Evolutionary conservation across 192 early-diverging fungal genomes (phyloP), one percentile per base, ranked within the genome.

Genomic region (Polychytrium aggregatum): DNA sequence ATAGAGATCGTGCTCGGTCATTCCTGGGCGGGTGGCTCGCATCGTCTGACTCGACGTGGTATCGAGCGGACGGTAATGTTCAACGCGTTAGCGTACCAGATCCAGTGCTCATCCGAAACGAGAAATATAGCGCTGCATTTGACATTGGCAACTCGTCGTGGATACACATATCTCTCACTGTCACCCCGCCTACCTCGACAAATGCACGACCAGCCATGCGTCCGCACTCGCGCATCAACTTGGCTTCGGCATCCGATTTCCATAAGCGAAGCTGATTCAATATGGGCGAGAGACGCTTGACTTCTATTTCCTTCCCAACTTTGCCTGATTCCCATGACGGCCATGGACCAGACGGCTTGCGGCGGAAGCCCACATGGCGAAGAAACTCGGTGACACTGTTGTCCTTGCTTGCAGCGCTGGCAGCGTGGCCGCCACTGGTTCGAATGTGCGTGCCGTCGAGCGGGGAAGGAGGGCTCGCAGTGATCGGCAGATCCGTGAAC

Each of bases 161-260:
- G 25, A 2, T 27, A 0, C 35, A 40, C 31, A 41, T 21, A 21
- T 25, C 21, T 10, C 20, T 33, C 14, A 46, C 13, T 10, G 18
- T 21, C 5, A 13, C n/a, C 7, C 11, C 36, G 11, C 29, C 30
- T 26, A 76, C 78, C 54, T 83, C 70, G 6, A 71, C 74, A 67
- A 94, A 91, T 0, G 85, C 86, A 39, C 79, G 77, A 11, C 79
- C 79, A n/a, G 84, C 82, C 11, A 90, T 82, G 18, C 76, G 59
- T 5, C 87, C 83, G 0, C 83, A 76, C 42, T 82, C 55, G 26
- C 81, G 70, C 82, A 98, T 86, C 14, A 95, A 50, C 20, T 64
- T 66, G 26, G 86, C 70, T 64, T 98, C 94, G 16, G 77, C 62
- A 16, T 64, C 57, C 17, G 79, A 82, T 60, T 98, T 98, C 54